Conservation (phyloP, 495 filamentous ascomycete genomes). For the Penicillium manginii region DNA sequence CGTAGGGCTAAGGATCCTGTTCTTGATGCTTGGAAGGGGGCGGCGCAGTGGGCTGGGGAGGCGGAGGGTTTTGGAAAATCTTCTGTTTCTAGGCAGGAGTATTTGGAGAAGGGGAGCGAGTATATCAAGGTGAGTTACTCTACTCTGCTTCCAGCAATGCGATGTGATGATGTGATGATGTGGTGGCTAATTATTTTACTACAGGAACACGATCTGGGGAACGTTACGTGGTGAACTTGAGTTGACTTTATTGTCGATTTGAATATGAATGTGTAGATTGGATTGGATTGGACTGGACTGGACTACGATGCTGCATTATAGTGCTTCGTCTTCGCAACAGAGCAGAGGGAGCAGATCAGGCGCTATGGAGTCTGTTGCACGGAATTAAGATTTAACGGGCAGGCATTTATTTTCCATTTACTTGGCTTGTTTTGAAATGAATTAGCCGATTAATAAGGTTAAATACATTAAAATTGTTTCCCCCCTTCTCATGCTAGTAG, state of each 20-base stretch:
- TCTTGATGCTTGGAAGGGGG: conserved; percentile 90
- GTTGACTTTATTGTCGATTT: not conserved
- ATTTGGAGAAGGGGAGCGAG: conserved; percentile 80
- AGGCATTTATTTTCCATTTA: not conserved
- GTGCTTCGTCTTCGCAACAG: too few relatives aligned
- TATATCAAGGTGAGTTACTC: conserved; percentile 77
- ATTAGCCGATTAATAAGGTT: too few relatives aligned
- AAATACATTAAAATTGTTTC: too few relatives aligned
- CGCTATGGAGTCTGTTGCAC: conserved; percentile 33
- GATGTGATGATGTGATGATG: conserved; percentile 3
- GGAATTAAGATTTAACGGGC: conserved; percentile 3
- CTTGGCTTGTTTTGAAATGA: not conserved
- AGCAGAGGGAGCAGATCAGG: conserved; percentile 11
- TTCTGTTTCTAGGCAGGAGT: conserved; percentile 72
- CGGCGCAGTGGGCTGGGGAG: conserved; percentile 70
- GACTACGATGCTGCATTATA: too few relatives aligned
- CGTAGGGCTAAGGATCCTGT: conserved; percentile 72
- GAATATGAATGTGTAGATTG: too few relatives aligned
- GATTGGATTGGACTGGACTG: too few relatives aligned
- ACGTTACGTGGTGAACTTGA: conserved; percentile 49
- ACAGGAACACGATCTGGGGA: conserved; percentile 83
- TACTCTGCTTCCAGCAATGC: not conserved
- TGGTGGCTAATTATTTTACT: not conserved
- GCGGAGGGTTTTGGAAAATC: conserved; percentile 30
- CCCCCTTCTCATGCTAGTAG: too few relatives aligned